Base-by-base conservation (phyloP, 2,329 filamentous ascomycete species). In the Diplodia sapinea region DNA sequence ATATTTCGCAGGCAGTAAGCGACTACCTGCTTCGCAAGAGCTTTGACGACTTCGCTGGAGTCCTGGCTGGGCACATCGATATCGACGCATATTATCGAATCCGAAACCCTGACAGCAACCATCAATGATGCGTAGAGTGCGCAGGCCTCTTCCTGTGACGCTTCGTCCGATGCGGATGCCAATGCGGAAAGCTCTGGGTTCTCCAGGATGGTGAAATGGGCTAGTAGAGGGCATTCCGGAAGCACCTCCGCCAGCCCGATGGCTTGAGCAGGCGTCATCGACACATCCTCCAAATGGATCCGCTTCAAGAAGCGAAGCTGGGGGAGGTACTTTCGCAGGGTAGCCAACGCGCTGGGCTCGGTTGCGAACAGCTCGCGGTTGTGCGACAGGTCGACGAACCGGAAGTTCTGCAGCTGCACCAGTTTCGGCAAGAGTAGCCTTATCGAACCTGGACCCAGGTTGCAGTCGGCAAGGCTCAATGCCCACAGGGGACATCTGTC, bases 1-100 rank as follows among this genome's bases (percentile, higher is more conserved):
- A 99, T 90, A 73, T 99, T 99, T 68, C 91, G 88, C 70, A 99
- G 84, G 70, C 92, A 97, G 78, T 97, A 97, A 0, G 93, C 94
- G 52, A 97, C 90, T n/a, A 97, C 91, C 77, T 97, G 94, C 74
- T 94, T 96, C 0, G 93, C 94, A 72, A 97, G 85, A 3, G 93
- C 94, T 78, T 93, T 96, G 73, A 97, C 91, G 29, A 97, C 87
- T 76, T 97, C 95, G 66, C 91, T 92, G n/a, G 91, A 91, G 67
- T 92, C 89, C 26, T 89, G 84, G 38, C 86, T 89, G 0, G 94
- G 95, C 2, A 96, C 89, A 72, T 98, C 94, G 68, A 98, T 92
- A 75, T 98, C 95, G 69, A 99, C 87, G 68, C 93, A 94, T 36
- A 98, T 89, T 38, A 99, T 86, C 15, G 90, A 91, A 62, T 88